Conservation (phyloP, 495 filamentous ascomycete genomes). For the Cryomyces minteri region DNA sequence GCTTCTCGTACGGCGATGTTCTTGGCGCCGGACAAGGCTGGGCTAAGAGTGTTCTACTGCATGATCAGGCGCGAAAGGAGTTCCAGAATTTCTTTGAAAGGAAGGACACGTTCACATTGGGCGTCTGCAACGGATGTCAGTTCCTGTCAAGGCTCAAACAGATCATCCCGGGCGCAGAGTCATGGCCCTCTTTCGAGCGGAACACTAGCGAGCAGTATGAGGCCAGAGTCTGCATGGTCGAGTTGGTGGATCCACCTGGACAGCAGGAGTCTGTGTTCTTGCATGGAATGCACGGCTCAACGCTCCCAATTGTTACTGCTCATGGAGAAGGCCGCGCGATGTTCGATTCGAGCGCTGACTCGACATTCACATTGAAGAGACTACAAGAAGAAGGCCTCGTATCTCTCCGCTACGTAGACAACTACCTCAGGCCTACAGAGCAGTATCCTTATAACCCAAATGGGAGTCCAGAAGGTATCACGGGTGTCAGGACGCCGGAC, state of each 20-base stretch:
- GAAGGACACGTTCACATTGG: conserved; percentile 76
- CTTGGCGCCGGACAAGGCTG: conserved; percentile 89
- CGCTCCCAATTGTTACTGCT: conserved; percentile 72
- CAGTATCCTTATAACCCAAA: conserved; percentile 88
- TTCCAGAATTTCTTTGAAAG: conserved; percentile 79
- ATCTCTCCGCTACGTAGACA: conserved; percentile 69
- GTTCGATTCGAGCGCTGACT: conserved; percentile 34
- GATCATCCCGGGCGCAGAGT: conserved; percentile 65
- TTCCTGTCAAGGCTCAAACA: conserved; percentile 73
- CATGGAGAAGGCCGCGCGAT: conserved; percentile 83
- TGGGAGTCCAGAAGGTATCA: conserved; percentile 72
- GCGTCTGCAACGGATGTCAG: conserved; percentile 96
- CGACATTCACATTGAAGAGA: conserved; percentile 27
- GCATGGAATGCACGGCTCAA: conserved; percentile 72
- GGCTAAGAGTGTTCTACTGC: conserved; percentile 85
- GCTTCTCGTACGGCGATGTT: conserved; percentile 95
- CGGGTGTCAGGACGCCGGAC: conserved; percentile 60
- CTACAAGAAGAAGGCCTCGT: conserved; percentile 45
- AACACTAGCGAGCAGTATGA: conserved; percentile 89
- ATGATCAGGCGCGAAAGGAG: conserved; percentile 54
- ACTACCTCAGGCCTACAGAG: conserved; percentile 52
- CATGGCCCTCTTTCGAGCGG: conserved; percentile 77
- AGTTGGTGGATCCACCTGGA: conserved; percentile 40
- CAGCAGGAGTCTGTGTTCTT: conserved; percentile 65
- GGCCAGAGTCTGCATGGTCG: conserved; percentile 75